Evolutionary conservation across 805 yeast genomes (phyloP).

Genomic region (Myxozyma monticola): DNA sequence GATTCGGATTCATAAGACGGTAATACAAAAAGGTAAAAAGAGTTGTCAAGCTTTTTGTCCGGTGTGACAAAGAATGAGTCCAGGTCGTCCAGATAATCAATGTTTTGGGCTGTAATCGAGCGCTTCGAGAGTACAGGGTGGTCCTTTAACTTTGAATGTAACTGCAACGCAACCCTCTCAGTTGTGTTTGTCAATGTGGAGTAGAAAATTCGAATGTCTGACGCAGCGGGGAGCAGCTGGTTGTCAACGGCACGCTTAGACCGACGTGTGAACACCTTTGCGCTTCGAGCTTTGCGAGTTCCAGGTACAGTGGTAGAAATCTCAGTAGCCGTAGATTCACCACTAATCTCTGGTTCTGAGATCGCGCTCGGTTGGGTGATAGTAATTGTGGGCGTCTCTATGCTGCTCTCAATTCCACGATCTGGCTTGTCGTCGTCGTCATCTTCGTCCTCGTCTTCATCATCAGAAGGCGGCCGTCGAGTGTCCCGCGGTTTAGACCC

Average conservation of each 20-base stretch:
- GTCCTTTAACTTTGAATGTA: conserved; percentile 43
- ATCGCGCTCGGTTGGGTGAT: background rate
- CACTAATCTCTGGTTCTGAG: background rate
- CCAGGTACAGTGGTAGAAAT: background rate
- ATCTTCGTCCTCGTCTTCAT: conserved; percentile 19
- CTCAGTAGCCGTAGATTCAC: background rate
- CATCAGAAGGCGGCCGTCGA: conserved; percentile 16
- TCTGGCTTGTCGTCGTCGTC: background rate
- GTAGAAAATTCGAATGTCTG: conserved; percentile 55
- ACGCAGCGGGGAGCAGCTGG: background rate
- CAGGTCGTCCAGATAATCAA: conserved; percentile 81
- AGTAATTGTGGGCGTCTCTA: background rate
- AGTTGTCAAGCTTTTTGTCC: conserved; percentile 32
- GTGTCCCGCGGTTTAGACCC: conserved; percentile 1
- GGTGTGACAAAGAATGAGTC: conserved; percentile 82
- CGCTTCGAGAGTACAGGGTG: conserved; percentile 29
- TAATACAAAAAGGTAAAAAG: conserved; percentile 66
- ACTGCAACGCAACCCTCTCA: conserved; percentile 60
- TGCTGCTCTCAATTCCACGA: background rate
- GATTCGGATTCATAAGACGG: conserved; percentile 94
- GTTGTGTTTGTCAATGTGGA: conserved; percentile 86
- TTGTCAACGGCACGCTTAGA: background rate
- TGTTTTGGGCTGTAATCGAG: conserved; percentile 53
- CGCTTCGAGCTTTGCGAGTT: conserved; percentile 5
- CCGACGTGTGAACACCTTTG: conserved; percentile 19